Conservation (phyloP, 352 stramenopile genomes). For the Phytophthora aleatoria region DNA sequence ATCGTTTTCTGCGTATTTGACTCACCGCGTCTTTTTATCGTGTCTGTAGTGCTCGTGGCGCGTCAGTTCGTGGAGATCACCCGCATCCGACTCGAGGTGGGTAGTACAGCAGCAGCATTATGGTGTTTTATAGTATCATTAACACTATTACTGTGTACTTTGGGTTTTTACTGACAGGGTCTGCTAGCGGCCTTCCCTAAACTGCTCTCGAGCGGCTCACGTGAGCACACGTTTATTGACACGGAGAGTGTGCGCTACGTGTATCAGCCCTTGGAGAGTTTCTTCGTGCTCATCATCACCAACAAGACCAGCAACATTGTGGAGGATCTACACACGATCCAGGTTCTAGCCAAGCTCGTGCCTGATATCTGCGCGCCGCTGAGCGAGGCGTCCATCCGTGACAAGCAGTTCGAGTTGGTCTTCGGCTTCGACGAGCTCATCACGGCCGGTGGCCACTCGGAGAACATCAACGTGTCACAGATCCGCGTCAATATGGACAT, state of each 20-base stretch:
- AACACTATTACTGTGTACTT: not conserved
- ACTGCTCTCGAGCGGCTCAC: slow-evolving; percentile 92
- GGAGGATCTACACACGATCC: slow-evolving; percentile 98
- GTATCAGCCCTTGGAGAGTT: slow-evolving; percentile 98
- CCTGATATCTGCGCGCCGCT: slow-evolving; percentile 94
- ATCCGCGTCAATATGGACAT: slow-evolving; percentile 99
- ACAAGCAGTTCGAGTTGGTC: slow-evolving; percentile 98
- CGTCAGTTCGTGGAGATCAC: slow-evolving; percentile 99
- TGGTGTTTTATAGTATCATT: not conserved
- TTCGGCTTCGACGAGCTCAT: slow-evolving; percentile 99
- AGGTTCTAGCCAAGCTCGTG: slow-evolving; percentile 97
- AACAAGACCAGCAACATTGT: slow-evolving; percentile 99
- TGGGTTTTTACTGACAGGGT: slow-evolving; percentile 52
- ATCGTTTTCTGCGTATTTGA: not conserved
- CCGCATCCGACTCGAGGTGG: slow-evolving; percentile 95
- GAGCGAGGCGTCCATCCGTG: slow-evolving; percentile 94
- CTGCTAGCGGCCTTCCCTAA: slow-evolving; percentile 99
- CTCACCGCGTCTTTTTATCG: slow-evolving; percentile 11
- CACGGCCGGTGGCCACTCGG: slow-evolving; percentile 96
- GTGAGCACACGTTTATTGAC: slow-evolving; percentile 99
- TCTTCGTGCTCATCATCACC: slow-evolving; percentile 98
- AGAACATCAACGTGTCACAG: slow-evolving; percentile 93
- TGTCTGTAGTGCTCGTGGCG: slow-evolving; percentile 90
- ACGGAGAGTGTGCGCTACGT: slow-evolving; percentile 99
- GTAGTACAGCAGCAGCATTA: not conserved